Evolutionary conservation across 371 early-diverging fungal genomes (phyloP), one percentile per base, ranked within the genome.

Genomic region (Apophysomyces elegans): DNA sequence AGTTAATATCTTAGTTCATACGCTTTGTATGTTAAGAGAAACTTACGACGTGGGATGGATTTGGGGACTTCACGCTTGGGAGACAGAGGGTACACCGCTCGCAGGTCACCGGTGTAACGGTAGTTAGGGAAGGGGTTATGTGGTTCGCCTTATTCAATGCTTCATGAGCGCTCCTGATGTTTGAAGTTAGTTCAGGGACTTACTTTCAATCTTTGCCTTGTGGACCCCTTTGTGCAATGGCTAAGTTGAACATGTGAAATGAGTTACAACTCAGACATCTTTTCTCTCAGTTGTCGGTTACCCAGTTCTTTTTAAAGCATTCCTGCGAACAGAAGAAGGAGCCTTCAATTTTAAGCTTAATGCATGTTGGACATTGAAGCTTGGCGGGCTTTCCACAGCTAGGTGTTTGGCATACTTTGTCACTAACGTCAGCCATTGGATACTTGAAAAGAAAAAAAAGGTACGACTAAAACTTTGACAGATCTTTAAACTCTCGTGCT

Each of bases 341-440:
- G 36, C 84, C 88, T 46, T 80, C 78, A 56, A 96, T 84, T 56
- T 80, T 85, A 8, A 90, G 81, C 72, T 95, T 95, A 43, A 92
- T 67, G 76, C 97, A 97, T 5, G 90, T 93, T 11, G 97, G 97
- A 69, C 97, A 97, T 69, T 92, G 91, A 50, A 96, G 78, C 61
- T 86, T 85, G 4, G 96, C 93, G 12, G 90, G 85, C 70, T 95
- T 88, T 18, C 70, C 81, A 79, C 96, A 97, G 41, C 79, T 84
- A 9, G 64, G 61, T 5, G 87, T 82, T 61, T 80, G 77, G 79
- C 93, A 92, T 8, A 73, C 60, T 67, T 85, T 67, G 35, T 56
- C 65, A 56, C 69, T 54, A 13, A 63, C 37, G 16, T 65, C 66
- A 44, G 64, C 54, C 69, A 68, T 68, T 14, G 37, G 13, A 50